Percentiles rank a stretch among this genome's conserved stretches.
These are phyloP conservation scores for Polyporus arcularius DNA, from an alignment of 768 basidiomycete species.

Conservation along the genomic window DNA sequence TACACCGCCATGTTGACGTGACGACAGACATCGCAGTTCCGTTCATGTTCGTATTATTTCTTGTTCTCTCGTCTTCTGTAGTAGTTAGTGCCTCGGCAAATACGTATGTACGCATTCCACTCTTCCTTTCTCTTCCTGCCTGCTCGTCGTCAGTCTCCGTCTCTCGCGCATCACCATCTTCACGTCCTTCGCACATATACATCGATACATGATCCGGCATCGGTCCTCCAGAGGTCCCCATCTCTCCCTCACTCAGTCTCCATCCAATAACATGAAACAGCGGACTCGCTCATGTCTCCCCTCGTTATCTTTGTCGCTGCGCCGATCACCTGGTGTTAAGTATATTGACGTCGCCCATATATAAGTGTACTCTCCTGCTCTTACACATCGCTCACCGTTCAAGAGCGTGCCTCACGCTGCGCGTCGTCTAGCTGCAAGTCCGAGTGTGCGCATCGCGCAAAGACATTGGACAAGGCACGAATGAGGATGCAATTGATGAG, in stretches of 20 bases:
- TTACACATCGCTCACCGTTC: background rate
- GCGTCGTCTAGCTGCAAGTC: too few relatives aligned
- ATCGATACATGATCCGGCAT: background rate
- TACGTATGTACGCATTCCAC: slow-evolving; percentile 1
- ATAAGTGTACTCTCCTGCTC: slow-evolving; percentile 14
- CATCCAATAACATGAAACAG: too few relatives aligned
- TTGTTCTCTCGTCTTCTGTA: slow-evolving; percentile 8
- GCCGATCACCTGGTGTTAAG: slow-evolving; percentile 8
- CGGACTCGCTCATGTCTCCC: background rate
- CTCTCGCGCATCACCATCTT: background rate
- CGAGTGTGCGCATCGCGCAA: too few relatives aligned
- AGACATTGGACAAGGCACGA: too few relatives aligned
- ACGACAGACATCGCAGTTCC: background rate
- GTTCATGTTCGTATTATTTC: background rate
- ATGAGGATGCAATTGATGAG: too few relatives aligned
- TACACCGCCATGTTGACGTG: background rate
- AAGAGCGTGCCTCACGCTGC: too few relatives aligned
- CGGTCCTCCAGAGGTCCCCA: background rate
- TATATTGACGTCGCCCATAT: slow-evolving; percentile 13
- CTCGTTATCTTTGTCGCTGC: slow-evolving; percentile 1
- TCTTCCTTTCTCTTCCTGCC: background rate
- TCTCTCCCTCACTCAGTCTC: too few relatives aligned
- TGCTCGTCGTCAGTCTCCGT: background rate
- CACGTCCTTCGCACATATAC: background rate
- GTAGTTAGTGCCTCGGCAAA: slow-evolving; percentile 14